A percentile compares a stretch with the other conserved stretches of the same genome.
phyloP scores from a whole-genome alignment of 768 basidiomycete genomes.

The Xerocomellus dryophilus region DNA sequence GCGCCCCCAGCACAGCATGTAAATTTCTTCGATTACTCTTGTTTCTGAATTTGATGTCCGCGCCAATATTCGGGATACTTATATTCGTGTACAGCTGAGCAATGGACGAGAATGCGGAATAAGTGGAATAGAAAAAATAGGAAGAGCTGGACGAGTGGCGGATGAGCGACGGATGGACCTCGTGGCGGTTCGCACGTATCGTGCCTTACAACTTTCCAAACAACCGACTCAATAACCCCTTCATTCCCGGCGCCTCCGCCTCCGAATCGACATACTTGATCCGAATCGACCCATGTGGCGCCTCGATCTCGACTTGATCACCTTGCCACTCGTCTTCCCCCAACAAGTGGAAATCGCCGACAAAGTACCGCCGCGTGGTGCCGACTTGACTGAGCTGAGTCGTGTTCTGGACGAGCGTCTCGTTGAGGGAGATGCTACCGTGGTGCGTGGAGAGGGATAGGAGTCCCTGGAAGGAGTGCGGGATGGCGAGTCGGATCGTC shows the following conservation, averaged over 20 bases:
- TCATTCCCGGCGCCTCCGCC: not conserved
- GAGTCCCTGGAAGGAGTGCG: slow-evolving; percentile 23
- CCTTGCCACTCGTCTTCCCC: slow-evolving; percentile 22
- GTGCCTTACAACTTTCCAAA: slow-evolving; percentile 8
- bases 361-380: slow-evolving; percentile 18
- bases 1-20: too few species aligned
- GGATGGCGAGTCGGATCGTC: slow-evolving; percentile 13
- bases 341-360: slow-evolving; percentile 22
- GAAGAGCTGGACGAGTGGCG: too few species aligned
- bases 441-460: slow-evolving; percentile 17
- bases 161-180: too few species aligned
- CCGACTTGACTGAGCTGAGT: slow-evolving; percentile 25
- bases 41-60: too few species aligned
- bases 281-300: slow-evolving; percentile 17
- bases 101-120: too few species aligned
- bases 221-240: slow-evolving; percentile 19
- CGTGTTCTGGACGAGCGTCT: slow-evolving; percentile 8
- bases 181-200: too few species aligned
- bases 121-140: too few species aligned
- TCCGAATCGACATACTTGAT: slow-evolving; percentile 23
- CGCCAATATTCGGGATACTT: too few species aligned
- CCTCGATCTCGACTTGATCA: slow-evolving; percentile 16
- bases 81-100: too few species aligned
- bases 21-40: too few species aligned
- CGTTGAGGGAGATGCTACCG: slow-evolving; percentile 16